phyloP scores from a whole-genome alignment of 192 early-diverging fungal genomes.

The Podila verticillata region DNA sequence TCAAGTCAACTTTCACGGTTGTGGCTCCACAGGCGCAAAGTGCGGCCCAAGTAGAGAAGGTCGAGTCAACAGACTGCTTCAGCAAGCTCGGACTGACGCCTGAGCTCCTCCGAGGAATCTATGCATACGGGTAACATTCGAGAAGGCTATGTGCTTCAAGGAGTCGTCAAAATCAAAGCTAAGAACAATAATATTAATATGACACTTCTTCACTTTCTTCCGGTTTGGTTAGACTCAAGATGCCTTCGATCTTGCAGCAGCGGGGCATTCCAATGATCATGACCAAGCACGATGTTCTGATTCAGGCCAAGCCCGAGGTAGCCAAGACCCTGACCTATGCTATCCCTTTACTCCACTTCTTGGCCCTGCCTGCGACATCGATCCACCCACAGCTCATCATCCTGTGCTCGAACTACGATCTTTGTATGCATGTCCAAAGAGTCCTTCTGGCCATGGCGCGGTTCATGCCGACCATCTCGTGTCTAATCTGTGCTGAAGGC shows the following conservation, averaged over 20 bases:
- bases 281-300: constrained; percentile 39
- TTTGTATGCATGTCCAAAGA: constrained; percentile 46
- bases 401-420: constrained; percentile 40
- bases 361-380: constrained; percentile 43
- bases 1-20: constrained; percentile 22
- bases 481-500: constrained; percentile 43
- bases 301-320: constrained; percentile 46
- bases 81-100: constrained; percentile 37
- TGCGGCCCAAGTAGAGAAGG: constrained; percentile 27
- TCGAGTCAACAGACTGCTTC: constrained; percentile 38
- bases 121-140: constrained; percentile 42
- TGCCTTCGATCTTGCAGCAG: constrained; percentile 48
- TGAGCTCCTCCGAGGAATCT: constrained; percentile 43
- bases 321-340: constrained; percentile 46
- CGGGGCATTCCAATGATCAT: constrained; percentile 52
- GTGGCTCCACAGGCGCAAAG: constrained; percentile 3
- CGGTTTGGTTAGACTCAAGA: constrained; percentile 16
- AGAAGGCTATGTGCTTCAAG: not conserved
- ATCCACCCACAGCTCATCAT: constrained; percentile 47
- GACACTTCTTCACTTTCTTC: not conserved
- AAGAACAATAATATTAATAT: not conserved
- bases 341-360: constrained; percentile 35
- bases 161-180: not conserved
- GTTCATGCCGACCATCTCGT: constrained; percentile 52
- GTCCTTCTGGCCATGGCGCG: constrained; percentile 40